Base-by-base conservation (phyloP, 2,329 filamentous ascomycete species). In the Bipolaris oryzae region DNA sequence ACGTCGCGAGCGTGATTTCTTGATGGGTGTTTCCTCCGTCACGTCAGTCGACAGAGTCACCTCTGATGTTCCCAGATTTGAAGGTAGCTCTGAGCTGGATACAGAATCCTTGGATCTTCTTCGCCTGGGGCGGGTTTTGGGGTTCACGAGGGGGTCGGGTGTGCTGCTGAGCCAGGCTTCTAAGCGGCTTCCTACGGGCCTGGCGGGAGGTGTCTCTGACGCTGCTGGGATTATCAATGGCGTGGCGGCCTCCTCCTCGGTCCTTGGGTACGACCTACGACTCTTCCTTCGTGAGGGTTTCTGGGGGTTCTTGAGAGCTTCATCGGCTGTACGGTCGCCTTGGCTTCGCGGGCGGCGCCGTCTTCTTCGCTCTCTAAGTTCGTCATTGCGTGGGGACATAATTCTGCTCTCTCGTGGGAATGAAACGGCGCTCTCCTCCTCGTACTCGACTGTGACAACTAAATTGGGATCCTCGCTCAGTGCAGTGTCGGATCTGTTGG, bases 111-210 rank as follows among this genome's bases (percentile, higher is more conserved):
- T 73, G 7, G 73, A 74, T 44, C 49, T 51, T 45, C 54, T 59
- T 45, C 64, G 64, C 38, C 70, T 62, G 25, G 73, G 72, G 23
- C 73, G 73, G 3, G 75, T 73, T 34, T 78, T 78, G 47, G 76
- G 70, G n/a, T 84, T 81, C 45, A 80, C 58, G 55, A 86, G 84
- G 2, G 84, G 82, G 70, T 86, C 84, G 7, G 81, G 78, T 2
- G 84, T 85, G 50, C 77, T 77, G 2, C 81, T 81, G 5, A 89
- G 79, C 86, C 86, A 89, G 46, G 85, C 83, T 71, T 88, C 84
- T 23, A 89, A 82, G 45, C 84, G 84, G 50, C 68, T 81, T 18
- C 76, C 78, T 53, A 80, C 79, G 13, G 81, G 76, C 43, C 80
- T 80, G 53, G 53, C 61, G 18, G 77, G 70, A 4, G 78, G 74